Evolutionary conservation across 208 protist genomes (phyloP).

Genomic region (Leishmania tropica): DNA sequence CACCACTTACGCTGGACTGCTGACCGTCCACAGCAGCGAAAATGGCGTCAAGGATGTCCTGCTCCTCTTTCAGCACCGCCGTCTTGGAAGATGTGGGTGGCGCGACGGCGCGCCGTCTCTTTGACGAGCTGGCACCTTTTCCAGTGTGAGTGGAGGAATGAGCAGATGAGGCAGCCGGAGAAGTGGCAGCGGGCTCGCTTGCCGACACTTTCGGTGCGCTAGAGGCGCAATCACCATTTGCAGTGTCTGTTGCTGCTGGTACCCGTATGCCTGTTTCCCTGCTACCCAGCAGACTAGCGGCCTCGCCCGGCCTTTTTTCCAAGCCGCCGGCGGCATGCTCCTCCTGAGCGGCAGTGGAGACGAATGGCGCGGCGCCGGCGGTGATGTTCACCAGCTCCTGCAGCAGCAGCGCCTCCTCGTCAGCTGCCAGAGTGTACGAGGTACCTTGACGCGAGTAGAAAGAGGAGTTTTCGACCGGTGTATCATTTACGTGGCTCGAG

Average conservation of each 20-base stretch:
- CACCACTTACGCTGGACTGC: slow-evolving; percentile 74
- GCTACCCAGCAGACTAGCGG: background rate
- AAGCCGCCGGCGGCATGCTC: background rate
- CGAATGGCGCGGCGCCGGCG: slow-evolving; percentile 17
- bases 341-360: slow-evolving; percentile 11
- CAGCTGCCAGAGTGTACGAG: slow-evolving; percentile 16
- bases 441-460: background rate
- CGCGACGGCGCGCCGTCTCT: background rate
- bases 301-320: background rate
- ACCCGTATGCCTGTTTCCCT: background rate
- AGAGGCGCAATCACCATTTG: background rate
- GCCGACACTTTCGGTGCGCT: background rate
- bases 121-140: background rate
- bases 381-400: slow-evolving; percentile 41
- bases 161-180: background rate
- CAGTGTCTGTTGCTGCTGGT: background rate
- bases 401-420: slow-evolving; percentile 35
- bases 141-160: background rate
- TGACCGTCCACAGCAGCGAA: slow-evolving; percentile 54
- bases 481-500: background rate
- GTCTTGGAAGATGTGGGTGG: background rate
- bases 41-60: slow-evolving; percentile 65
- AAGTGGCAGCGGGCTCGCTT: background rate
- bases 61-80: slow-evolving; percentile 32
- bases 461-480: background rate